phyloP scores from a whole-genome alignment of 345 rosid species.

The Gossypium herbaceum region DNA sequence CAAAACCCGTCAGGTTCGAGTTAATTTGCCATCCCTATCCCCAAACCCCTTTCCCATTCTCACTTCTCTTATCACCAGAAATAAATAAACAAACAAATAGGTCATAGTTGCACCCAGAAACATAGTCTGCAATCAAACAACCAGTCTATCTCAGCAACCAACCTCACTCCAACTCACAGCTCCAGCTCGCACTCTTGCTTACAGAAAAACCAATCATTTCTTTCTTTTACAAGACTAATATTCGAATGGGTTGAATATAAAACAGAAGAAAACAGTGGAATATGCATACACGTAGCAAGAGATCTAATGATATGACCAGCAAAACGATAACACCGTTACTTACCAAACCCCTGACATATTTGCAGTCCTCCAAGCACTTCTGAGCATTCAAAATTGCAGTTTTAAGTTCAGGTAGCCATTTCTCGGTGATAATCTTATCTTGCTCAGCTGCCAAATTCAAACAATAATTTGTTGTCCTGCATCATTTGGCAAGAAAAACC shows the following conservation, averaged over 20 bases:
- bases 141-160: background rate
- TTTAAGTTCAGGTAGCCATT: conserved; percentile 90
- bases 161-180: background rate
- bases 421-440: conserved; percentile 62
- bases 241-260: background rate
- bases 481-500: conserved; percentile 12
- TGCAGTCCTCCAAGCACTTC: conserved; percentile 69
- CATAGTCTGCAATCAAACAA: no score
- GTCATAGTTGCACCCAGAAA: background rate
- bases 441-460: conserved; percentile 79
- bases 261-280: background rate
- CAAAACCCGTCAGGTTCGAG: no score
- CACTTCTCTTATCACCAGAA: background rate
- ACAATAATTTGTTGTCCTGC: conserved; percentile 77
- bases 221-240: background rate
- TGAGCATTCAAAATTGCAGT: conserved; percentile 63
- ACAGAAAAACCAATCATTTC: background rate
- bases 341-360: conserved; percentile 78
- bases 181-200: background rate
- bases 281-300: background rate
- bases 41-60: background rate
- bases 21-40: no score
- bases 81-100: background rate
- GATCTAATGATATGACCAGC: background rate
- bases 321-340: conserved; percentile 26